phyloP scores from a whole-genome alignment of 257 asterid species.

The Galeopsis tetrahit region DNA sequence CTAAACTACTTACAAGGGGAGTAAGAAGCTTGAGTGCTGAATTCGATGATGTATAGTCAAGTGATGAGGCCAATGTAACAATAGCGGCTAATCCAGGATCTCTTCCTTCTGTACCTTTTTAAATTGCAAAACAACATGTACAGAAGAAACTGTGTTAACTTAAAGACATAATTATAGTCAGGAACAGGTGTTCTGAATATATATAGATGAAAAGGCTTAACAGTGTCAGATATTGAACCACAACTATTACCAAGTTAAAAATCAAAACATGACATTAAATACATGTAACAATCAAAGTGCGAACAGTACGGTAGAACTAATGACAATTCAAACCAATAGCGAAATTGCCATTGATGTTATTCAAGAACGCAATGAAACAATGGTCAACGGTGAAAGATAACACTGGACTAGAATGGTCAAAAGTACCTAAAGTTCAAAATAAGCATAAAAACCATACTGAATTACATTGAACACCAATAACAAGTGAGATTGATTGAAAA shows the following conservation, averaged over 20 bases:
- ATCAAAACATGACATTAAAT: not conserved
- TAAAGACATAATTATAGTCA: not conserved
- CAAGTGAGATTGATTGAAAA: conserved; percentile 22
- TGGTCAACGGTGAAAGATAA: conserved; percentile 12
- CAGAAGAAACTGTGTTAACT: conserved; percentile 3
- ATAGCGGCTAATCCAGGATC: conserved; percentile 83
- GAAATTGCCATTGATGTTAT: conserved; percentile 23
- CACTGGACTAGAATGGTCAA: not conserved
- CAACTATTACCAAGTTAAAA: conserved; percentile 14
- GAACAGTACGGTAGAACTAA: conserved; percentile 1
- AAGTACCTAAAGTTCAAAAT: not conserved
- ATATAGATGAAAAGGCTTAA: conserved; percentile 17
- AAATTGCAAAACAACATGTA: conserved; percentile 22
- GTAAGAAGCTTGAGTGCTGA: conserved; percentile 78
- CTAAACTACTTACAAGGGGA: conserved; percentile 76
- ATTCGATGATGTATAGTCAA: conserved; percentile 86
- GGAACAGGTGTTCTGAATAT: conserved; percentile 14
- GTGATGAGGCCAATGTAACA: conserved; percentile 94
- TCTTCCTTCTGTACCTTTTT: conserved; percentile 67
- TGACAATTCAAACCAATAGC: conserved; percentile 7
- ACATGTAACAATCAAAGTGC: not conserved
- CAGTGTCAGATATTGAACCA: conserved; percentile 14
- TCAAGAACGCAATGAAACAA: conserved; percentile 19
- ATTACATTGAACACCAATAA: not conserved
- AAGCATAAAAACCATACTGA: not conserved